Evolutionary conservation across 2,329 filamentous ascomycete species (phyloP).

Genomic region (Ceratocystis cubensis): DNA sequence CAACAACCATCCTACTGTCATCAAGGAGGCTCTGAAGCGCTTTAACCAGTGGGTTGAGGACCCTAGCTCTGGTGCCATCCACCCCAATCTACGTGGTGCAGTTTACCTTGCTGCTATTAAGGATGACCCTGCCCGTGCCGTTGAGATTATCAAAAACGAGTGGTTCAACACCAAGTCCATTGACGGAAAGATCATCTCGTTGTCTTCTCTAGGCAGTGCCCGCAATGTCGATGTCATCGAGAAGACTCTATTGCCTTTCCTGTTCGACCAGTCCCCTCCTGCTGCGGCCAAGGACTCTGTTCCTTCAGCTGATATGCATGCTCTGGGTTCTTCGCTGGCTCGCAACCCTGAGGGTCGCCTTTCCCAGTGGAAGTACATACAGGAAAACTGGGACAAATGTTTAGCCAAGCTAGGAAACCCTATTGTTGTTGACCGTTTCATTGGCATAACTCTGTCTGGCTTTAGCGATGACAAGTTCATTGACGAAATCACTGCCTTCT

Average conservation of each 20-base stretch:
- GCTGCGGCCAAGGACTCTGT: constrained; percentile 47
- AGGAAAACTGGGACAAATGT: constrained; percentile 67
- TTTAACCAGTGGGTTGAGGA: constrained; percentile 72
- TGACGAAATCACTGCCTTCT: constrained; percentile 72
- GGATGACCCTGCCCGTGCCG: constrained; percentile 52
- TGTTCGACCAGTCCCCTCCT: constrained; percentile 54
- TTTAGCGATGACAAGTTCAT: constrained; percentile 60
- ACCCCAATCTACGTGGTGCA: constrained; percentile 67
- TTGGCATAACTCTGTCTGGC: constrained; percentile 63
- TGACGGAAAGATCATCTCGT: constrained; percentile 79
- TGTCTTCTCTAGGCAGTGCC: constrained; percentile 62
- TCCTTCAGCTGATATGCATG: constrained; percentile 76
- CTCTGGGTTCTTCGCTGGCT: constrained; percentile 59
- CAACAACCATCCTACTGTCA: constrained; percentile 62
- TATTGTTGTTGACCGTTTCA: constrained; percentile 77
- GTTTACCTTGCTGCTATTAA: constrained; percentile 71
- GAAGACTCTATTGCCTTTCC: constrained; percentile 57
- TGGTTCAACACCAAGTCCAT: constrained; percentile 72
- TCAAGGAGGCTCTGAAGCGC: constrained; percentile 60
- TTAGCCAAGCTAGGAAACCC: constrained; percentile 65
- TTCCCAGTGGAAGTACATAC: constrained; percentile 74
- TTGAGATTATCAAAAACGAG: constrained; percentile 69
- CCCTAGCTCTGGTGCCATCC: constrained; percentile 53
- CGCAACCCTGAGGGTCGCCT: constrained; percentile 60
- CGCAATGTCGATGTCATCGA: constrained; percentile 56